Evolutionary conservation across 495 filamentous ascomycete genomes (phyloP).

Genomic region (Penicillium soppii): DNA sequence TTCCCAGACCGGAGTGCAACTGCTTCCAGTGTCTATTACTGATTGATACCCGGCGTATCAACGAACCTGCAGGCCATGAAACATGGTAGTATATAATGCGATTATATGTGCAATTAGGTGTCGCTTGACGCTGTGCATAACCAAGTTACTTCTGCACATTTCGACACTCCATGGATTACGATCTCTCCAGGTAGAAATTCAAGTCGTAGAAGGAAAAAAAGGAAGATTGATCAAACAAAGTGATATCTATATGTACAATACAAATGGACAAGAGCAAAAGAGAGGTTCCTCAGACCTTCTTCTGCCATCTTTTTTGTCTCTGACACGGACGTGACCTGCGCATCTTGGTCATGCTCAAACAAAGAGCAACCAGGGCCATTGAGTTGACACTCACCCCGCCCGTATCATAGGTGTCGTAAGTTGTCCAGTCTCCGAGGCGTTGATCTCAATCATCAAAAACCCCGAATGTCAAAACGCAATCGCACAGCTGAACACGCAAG

Average conservation of each 20-base stretch:
- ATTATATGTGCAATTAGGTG: no score
- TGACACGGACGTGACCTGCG: not conserved
- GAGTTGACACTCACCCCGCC: not conserved
- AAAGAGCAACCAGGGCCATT: not conserved
- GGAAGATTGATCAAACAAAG: slow-evolving; percentile 15
- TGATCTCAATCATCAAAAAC: not conserved
- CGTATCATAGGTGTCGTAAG: not conserved
- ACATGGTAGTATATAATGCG: not conserved
- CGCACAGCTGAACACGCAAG: slow-evolving; percentile 1
- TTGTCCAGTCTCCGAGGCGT: not conserved
- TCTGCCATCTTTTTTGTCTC: slow-evolving; percentile 4
- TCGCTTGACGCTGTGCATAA: no score
- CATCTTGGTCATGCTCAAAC: not conserved
- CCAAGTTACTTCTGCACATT: no score
- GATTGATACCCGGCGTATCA: slow-evolving; percentile 31
- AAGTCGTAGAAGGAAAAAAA: slow-evolving; percentile 2
- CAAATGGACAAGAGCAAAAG: slow-evolving; percentile 7
- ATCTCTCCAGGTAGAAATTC: not conserved
- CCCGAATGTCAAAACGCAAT: not conserved
- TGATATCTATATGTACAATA: slow-evolving; percentile 21
- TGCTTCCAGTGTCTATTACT: slow-evolving; percentile 44
- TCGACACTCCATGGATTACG: not conserved
- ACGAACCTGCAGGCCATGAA: not conserved
- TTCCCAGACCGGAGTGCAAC: slow-evolving; percentile 38
- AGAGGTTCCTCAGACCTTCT: slow-evolving; percentile 4